Conservation (phyloP, 192 early-diverging fungal species). For the Linnemannia exigua region DNA sequence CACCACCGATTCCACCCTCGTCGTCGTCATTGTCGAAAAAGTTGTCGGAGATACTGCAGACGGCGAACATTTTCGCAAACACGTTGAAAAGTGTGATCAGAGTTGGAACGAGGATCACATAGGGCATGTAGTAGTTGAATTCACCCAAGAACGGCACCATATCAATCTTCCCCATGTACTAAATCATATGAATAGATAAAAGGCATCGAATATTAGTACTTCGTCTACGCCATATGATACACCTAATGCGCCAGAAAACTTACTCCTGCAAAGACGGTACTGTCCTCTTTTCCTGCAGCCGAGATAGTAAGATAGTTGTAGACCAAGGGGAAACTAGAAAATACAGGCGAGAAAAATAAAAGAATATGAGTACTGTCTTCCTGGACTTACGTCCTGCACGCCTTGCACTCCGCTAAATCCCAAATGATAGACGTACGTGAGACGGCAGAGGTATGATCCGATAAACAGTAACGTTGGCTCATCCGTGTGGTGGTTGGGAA, state of each 20-base stretch:
- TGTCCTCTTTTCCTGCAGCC: slow-evolving; percentile 58
- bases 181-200: not conserved
- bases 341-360: not conserved
- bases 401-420: not conserved
- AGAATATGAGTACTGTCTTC: not conserved
- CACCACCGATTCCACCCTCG: slow-evolving; percentile 40
- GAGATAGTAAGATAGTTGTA: slow-evolving; percentile 94
- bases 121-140: slow-evolving; percentile 91
- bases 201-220: slow-evolving; percentile 42
- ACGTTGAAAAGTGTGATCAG: slow-evolving; percentile 84
- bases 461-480: slow-evolving; percentile 92
- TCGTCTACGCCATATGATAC: too few species aligned
- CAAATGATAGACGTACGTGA: slow-evolving; percentile 65
- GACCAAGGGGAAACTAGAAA: slow-evolving; percentile 80
- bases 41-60: slow-evolving; percentile 67
- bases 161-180: slow-evolving; percentile 86
- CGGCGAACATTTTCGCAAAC: slow-evolving; percentile 82
- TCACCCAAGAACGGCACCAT: slow-evolving; percentile 92
- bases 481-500: slow-evolving; percentile 95
- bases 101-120: slow-evolving; percentile 86
- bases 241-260: slow-evolving; percentile 16
- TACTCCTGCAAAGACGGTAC: slow-evolving; percentile 65
- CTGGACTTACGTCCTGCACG: not conserved
- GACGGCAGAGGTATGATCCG: slow-evolving; percentile 90
- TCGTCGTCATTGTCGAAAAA: slow-evolving; percentile 60